Evolutionary conservation across 2,329 filamentous ascomycete species (phyloP).

Genomic region (Beauveria sp.): DNA sequence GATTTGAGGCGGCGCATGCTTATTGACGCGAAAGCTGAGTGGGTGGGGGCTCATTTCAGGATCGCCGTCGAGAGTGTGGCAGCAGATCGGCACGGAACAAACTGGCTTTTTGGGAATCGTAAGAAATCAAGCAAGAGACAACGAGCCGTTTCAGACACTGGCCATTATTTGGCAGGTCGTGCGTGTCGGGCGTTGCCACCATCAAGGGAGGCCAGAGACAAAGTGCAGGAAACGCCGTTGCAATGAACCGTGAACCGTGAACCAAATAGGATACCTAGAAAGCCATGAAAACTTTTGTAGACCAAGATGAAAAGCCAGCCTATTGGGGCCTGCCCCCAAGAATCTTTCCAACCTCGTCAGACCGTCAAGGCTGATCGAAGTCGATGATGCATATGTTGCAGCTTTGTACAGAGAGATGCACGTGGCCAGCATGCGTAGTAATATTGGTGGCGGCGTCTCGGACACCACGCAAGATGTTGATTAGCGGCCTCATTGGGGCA

Average conservation of each 20-base stretch:
- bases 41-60: background rate
- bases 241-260: conserved; percentile 9
- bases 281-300: conserved; percentile 11
- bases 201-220: background rate
- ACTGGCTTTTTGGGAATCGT: conserved; percentile 7
- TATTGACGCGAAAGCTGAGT: background rate
- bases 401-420: conserved; percentile 7
- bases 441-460: background rate
- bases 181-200: background rate
- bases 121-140: conserved; percentile 5
- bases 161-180: background rate
- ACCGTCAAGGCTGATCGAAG: conserved; percentile 5
- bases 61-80: background rate
- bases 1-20: background rate
- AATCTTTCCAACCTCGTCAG: background rate
- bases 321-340: conserved; percentile 6
- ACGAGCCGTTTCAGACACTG: background rate
- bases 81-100: conserved; percentile 5
- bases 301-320: conserved; percentile 9
- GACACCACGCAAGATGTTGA: background rate
- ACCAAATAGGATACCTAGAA: conserved; percentile 6
- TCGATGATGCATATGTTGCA: background rate
- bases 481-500: conserved; percentile 13
- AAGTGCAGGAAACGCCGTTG: conserved; percentile 9
- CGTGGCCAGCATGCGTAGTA: conserved; percentile 8